Base-by-base conservation (phyloP, 2,329 filamentous ascomycete species). In the Pezicula radicicola region DNA sequence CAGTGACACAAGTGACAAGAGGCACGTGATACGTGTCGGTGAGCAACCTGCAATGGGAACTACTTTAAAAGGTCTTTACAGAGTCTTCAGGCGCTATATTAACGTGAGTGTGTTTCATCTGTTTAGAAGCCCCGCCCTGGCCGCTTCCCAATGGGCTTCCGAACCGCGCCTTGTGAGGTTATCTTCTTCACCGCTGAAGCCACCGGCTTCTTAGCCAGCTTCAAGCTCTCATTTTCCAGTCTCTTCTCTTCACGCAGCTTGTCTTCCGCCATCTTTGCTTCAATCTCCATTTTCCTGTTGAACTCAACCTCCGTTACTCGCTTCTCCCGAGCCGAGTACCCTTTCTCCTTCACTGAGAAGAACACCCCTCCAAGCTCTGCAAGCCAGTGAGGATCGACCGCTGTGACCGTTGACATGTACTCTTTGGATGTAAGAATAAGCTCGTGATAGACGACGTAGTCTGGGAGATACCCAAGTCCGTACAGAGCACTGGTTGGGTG, bases 361-460 rank as follows among this genome's bases (percentile, higher is more conserved):
- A 99, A 99, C 0, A 99, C 94, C 2, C 92, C 94, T 33, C 95
- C 94, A 6, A 99, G 77, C 67, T 99, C 94, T 6, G 94, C 94
- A 39, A 99, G 82, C 94, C 94, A 99, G 67, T 95, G 91, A 48
- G 94, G 93, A 68, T 99, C 94, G 1, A 99, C 94, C 1, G 91
- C 84, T 4, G 94, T 99, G 9, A 99, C 94, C 4, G 91, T 96
- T 3, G 90, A 95, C 85, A 99, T 97, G 75, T 97, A 99, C 68
- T 97, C 94, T 68, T 96, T 97, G 52, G 87, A 90, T 0, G 94
- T 99, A 55, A 99, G 83, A 62, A 99, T 96, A 53, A 99, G 82
- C 71, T 99, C 94, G 75, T 99, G 94, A 71, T 99, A 99, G 40
- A 99, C 85, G 48, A 99, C 91, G 66, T 97, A 97, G 67, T 99